phyloP scores from a whole-genome alignment of 139 green algal genomes.

The Asterochloris sp. region DNA sequence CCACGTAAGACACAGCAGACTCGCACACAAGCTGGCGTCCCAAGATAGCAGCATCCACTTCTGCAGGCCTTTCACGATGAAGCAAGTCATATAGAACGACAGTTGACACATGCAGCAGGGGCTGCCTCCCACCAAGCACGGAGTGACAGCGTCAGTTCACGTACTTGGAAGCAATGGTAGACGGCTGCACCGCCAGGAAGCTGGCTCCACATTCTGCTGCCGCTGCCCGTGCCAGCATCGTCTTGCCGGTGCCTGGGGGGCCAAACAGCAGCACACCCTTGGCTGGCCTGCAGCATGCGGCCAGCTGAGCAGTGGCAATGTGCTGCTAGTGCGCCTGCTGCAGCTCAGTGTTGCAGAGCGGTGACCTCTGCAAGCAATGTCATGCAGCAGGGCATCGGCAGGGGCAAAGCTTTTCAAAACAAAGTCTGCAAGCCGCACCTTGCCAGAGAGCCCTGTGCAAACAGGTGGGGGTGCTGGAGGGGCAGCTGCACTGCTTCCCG shows the following conservation, averaged over 20 bases:
- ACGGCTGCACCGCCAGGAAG: conserved; percentile 37
- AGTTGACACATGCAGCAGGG: too few relatives aligned
- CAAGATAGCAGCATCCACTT: too few relatives aligned
- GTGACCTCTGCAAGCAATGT: neutral
- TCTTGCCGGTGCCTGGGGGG: conserved; percentile 45
- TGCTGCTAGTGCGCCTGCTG: neutral
- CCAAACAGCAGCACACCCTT: conserved; percentile 51
- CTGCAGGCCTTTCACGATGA: too few relatives aligned
- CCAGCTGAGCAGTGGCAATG: neutral
- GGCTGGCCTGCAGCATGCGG: conserved; percentile 15
- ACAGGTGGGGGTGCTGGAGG: conserved; percentile 46
- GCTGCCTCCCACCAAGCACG: neutral
- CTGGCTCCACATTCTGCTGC: conserved; percentile 46
- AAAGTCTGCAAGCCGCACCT: neutral
- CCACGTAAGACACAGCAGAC: neutral
- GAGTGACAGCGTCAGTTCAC: too few relatives aligned
- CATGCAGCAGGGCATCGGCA: neutral
- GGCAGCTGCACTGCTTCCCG: conserved; percentile 52
- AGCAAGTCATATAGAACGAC: too few relatives aligned
- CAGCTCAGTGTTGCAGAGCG: too few relatives aligned
- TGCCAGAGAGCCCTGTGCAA: conserved; percentile 32
- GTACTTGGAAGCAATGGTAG: conserved; percentile 24
- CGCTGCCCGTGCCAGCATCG: conserved; percentile 39
- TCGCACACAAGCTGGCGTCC: too few relatives aligned
- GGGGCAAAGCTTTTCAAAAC: neutral